Base-by-base conservation (phyloP, 345 rosid species). In the Eucalyptus erythrocorys region DNA sequence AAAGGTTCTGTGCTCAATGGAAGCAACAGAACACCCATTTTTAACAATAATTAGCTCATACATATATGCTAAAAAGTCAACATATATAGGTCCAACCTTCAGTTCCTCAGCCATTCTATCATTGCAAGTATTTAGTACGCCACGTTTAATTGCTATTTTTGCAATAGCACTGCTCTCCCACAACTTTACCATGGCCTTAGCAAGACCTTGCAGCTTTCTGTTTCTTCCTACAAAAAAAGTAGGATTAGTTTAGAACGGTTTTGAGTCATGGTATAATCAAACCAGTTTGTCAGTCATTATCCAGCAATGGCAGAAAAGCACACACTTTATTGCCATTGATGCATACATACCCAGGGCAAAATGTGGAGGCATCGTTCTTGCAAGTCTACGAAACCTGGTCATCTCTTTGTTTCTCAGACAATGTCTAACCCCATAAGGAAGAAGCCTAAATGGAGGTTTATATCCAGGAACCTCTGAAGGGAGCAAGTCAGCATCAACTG, bases 41-140 rank as follows among this genome's bases (percentile, higher is more conserved):
- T 32, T 14, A 19, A n/a, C 14, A 21, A 50, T 51, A 22, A 51
- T 42, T 86, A 17, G 27, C 45, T 51, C 48, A 6, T 42, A 47
- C 5, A 34, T 51, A 86, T 16, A 32, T 51, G 66, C 55, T 51
- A 57, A 11, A 76, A 40, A 6, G 30, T 42, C 61, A 49, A 49
- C 79, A 71, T 13, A 22, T 32, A 48, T 8, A 57, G 34, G 57
- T 88, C 94, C 89, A 85, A 96, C 98, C 98, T 94, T 95, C 47
- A 97, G 98, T 87, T 96, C 99, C 88, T 96, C 99, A 6, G 99
- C 98, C 99, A 97, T 97, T 90, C 98, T 94, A 90, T 97, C 99
- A 90, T 96, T 97, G 61, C 95, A 90, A 24, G 98, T 96, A 91
- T 96, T 95, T 91, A 88, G 93, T 34, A 97, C 98, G 53, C 96